Conservation (phyloP, 192 early-diverging fungal species). For the Coemansia biformis region DNA sequence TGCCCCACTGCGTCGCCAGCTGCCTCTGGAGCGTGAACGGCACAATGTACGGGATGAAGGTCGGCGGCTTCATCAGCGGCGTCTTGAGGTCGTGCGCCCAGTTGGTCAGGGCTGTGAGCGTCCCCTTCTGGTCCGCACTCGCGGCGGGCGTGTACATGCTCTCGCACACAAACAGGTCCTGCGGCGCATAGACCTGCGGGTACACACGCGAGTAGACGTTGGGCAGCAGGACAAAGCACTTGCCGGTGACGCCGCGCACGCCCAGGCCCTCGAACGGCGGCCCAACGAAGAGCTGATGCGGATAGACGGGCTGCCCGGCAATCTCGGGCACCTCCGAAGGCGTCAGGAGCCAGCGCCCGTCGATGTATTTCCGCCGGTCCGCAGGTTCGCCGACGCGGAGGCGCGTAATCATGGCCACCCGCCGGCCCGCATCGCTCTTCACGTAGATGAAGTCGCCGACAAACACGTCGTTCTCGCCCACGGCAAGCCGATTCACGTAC, state of each 20-base stretch:
- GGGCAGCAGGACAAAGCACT: conserved; percentile 41
- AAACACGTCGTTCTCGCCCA: conserved; percentile 39
- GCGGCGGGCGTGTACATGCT: conserved; percentile 22
- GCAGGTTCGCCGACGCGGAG: conserved; percentile 31
- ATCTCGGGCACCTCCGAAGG: conserved; percentile 47
- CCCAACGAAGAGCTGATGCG: conserved; percentile 46
- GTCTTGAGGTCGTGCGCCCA: conserved; percentile 49
- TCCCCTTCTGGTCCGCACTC: conserved; percentile 8
- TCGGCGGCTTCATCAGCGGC: conserved; percentile 38
- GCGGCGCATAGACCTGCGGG: conserved; percentile 38
- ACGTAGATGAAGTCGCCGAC: conserved; percentile 50
- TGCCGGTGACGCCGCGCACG: conserved; percentile 38
- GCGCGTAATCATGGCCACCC: conserved; percentile 42
- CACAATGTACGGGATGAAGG: conserved; percentile 38
- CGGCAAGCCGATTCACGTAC: conserved; percentile 32
- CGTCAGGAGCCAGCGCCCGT: conserved; percentile 45
- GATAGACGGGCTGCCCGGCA: conserved; percentile 38
- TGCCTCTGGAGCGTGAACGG: conserved; percentile 35
- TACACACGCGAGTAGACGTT: conserved; percentile 45
- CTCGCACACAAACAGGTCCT: conserved; percentile 43
- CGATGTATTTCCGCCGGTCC: conserved; percentile 48
- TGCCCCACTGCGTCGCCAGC: conserved; percentile 27
- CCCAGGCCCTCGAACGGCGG: conserved; percentile 32
- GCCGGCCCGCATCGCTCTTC: conserved; percentile 15
- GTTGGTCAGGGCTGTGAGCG: conserved; percentile 29